phyloP scores from a whole-genome alignment of 139 green algal genomes.

The Chlorella sp. region DNA sequence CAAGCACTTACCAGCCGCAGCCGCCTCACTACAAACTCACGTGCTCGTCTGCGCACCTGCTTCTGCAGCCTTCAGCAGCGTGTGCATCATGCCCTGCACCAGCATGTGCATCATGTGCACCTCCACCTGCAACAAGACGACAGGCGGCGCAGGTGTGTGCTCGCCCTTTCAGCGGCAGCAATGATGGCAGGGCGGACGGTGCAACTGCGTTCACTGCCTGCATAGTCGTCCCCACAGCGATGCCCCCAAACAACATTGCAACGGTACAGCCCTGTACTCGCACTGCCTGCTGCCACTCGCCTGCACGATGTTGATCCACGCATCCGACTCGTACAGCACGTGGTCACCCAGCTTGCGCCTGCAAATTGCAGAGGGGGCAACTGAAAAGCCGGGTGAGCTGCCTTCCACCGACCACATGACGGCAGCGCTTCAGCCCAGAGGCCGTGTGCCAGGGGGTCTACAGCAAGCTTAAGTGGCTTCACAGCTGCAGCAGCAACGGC shows the following conservation, averaged over 20 bases:
- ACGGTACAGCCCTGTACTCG: too few relatives aligned
- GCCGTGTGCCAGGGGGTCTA: too few relatives aligned
- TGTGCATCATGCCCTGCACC: conserved; percentile 19
- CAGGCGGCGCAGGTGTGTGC: background rate
- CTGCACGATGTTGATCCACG: conserved; percentile 14
- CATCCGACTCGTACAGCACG: conserved; percentile 12
- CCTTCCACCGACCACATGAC: too few relatives aligned
- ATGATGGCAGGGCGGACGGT: background rate
- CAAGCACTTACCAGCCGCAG: background rate
- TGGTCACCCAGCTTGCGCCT: conserved; percentile 36
- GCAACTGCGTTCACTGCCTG: background rate
- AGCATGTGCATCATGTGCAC: conserved; percentile 33
- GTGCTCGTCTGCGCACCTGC: background rate
- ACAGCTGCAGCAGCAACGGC: too few relatives aligned
- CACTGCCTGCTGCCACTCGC: background rate
- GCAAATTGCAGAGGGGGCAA: background rate
- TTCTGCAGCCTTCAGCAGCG: conserved; percentile 29
- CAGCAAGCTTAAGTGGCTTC: too few relatives aligned
- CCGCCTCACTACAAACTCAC: background rate
- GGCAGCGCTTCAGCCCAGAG: too few relatives aligned
- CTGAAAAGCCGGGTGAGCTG: too few relatives aligned
- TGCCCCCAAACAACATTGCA: too few relatives aligned
- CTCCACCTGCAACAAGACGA: conserved; percentile 27
- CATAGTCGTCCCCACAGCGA: background rate
- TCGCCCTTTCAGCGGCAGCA: too few relatives aligned